Percentiles rank a stretch among this genome's conserved stretches.
These are phyloP conservation scores for Dryas alaskensis DNA, from an alignment of 306 rosid genomes.

Conservation along the genomic window DNA sequence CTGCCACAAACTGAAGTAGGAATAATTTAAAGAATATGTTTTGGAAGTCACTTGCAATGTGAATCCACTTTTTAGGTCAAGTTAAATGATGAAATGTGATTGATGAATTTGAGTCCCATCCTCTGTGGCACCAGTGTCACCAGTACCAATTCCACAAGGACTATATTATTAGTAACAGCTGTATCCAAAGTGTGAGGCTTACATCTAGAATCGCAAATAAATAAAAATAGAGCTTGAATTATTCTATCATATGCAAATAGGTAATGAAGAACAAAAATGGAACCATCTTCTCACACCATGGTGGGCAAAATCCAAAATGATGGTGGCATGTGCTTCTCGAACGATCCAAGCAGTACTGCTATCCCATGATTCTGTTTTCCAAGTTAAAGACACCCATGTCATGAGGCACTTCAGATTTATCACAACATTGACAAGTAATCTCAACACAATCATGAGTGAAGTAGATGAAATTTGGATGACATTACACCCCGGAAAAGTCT, in stretches of 20 bases:
- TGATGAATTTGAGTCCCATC: too few relatives aligned
- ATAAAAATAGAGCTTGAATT: not conserved
- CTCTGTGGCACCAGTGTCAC: too few relatives aligned
- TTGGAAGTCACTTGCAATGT: not conserved
- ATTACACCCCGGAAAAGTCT: not conserved
- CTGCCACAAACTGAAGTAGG: not conserved
- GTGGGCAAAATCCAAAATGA: constrained; percentile 17
- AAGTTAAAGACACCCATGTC: constrained; percentile 7
- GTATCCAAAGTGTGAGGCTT: too few relatives aligned
- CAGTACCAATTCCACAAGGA: too few relatives aligned
- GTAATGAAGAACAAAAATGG: not conserved
- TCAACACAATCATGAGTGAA: not conserved
- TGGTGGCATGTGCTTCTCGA: constrained; percentile 6
- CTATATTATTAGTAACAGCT: too few relatives aligned
- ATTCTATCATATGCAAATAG: not conserved
- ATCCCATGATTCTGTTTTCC: not conserved
- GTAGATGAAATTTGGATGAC: not conserved
- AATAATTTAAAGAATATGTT: not conserved
- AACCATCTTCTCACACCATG: constrained; percentile 4
- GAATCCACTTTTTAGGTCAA: not conserved
- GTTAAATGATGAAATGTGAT: too few relatives aligned
- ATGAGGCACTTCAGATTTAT: not conserved
- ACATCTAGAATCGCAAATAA: too few relatives aligned
- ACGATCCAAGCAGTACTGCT: constrained; percentile 1
- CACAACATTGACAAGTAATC: not conserved